phyloP scores from a whole-genome alignment of 2,329 filamentous ascomycete species.

The Nemania sp. region DNA sequence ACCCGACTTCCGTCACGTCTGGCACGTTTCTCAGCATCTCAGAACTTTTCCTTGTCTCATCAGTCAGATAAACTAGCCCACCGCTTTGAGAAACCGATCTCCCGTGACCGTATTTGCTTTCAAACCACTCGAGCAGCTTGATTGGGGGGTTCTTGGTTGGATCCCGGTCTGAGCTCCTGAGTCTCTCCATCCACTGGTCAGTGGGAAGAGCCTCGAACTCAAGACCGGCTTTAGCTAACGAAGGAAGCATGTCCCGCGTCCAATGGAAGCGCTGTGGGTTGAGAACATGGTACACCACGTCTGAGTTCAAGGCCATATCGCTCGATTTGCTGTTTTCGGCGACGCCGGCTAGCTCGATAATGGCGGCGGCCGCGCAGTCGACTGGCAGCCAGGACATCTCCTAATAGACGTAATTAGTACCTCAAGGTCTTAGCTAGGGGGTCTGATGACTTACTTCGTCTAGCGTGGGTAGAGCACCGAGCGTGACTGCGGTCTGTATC shows the following conservation, averaged over 20 bases:
- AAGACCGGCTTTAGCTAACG: constrained; percentile 59
- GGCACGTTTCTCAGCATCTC: constrained; percentile 26
- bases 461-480: constrained; percentile 60
- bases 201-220: constrained; percentile 58
- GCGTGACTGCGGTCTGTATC: constrained; percentile 59
- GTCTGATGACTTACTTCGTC: constrained; percentile 50
- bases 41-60: constrained; percentile 21
- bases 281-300: constrained; percentile 64
- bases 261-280: constrained; percentile 63
- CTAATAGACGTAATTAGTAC: constrained; percentile 10
- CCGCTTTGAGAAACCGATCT: constrained; percentile 43
- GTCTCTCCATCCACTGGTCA: constrained; percentile 58
- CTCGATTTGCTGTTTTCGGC: constrained; percentile 37
- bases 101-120: constrained; percentile 63
- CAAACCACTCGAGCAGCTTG: constrained; percentile 65
- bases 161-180: constrained; percentile 61
- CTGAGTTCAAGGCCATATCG: constrained; percentile 18
- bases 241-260: constrained; percentile 65
- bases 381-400: constrained; percentile 54
- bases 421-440: constrained; percentile 38
- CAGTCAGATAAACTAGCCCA: constrained; percentile 43
- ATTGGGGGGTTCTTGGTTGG: constrained; percentile 62
- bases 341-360: constrained; percentile 50
- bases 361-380: constrained; percentile 52
- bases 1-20: constrained; percentile 21